Evolutionary conservation across 139 green algal genomes (phyloP).

Genomic region (Tetratostichococcus sp.): DNA sequence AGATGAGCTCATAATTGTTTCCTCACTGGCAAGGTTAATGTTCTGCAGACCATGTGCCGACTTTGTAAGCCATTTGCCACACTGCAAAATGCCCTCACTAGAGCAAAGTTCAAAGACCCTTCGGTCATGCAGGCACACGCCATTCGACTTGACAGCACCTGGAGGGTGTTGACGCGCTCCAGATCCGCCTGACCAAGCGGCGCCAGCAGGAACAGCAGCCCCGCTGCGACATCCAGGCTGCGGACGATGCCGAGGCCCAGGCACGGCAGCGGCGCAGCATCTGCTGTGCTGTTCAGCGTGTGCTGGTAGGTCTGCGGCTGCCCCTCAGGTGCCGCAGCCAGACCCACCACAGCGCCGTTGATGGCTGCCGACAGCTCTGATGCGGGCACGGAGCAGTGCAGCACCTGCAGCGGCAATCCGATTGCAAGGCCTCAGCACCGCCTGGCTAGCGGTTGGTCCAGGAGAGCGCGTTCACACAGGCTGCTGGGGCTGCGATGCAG

Average conservation of each 20-base stretch:
- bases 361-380: conserved; percentile 40
- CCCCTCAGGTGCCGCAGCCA: conserved; percentile 19
- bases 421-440: too few relatives aligned
- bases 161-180: conserved; percentile 26
- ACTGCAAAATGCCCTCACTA: too few relatives aligned
- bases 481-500: too few relatives aligned
- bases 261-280: conserved; percentile 39
- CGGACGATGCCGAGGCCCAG: conserved; percentile 71
- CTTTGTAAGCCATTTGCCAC: too few relatives aligned
- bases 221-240: conserved; percentile 34
- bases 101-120: too few relatives aligned
- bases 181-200: conserved; percentile 28
- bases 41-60: too few relatives aligned
- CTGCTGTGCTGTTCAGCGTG: neutral
- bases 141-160: too few relatives aligned
- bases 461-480: too few relatives aligned
- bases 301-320: neutral
- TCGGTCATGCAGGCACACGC: too few relatives aligned
- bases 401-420: conserved; percentile 7
- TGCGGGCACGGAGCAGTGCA: conserved; percentile 26
- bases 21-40: too few relatives aligned
- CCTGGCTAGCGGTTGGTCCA: too few relatives aligned
- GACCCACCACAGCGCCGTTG: conserved; percentile 68
- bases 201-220: conserved; percentile 59
- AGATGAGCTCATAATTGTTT: neutral